Evolutionary conservation across 1,284 basidiomycete genomes (phyloP).

Genomic region (Leccinum griseonigrum): DNA sequence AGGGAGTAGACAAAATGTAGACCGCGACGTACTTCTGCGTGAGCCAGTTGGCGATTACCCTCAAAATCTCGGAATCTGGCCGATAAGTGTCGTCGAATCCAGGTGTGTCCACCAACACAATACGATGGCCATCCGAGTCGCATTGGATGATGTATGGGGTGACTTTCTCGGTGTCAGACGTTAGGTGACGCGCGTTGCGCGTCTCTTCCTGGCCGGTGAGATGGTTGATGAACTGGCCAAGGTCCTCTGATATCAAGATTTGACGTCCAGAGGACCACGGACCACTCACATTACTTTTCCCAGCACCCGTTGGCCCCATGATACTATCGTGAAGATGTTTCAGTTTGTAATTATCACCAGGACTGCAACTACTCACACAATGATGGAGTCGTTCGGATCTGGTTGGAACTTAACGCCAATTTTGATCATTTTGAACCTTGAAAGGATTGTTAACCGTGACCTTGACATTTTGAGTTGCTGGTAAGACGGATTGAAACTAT

Average conservation of each 20-base stretch:
- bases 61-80: background rate
- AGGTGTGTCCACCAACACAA: background rate
- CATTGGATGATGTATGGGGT: background rate
- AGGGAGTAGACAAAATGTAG: background rate
- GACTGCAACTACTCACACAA: slow-evolving; percentile 1
- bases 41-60: background rate
- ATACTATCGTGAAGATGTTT: slow-evolving; percentile 1
- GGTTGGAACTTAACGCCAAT: background rate
- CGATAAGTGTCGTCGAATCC: background rate
- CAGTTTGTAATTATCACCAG: background rate
- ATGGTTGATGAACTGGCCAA: slow-evolving; percentile 2
- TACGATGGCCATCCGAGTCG: background rate
- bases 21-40: background rate
- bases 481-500: background rate
- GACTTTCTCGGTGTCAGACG: background rate
- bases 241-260: background rate
- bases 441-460: background rate
- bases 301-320: slow-evolving; percentile 15
- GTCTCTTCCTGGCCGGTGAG: background rate
- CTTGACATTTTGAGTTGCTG: background rate
- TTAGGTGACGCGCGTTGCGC: background rate
- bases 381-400: slow-evolving; percentile 1
- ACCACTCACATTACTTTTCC: slow-evolving; percentile 9
- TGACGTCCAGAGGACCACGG: background rate
- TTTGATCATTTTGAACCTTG: background rate